These are phyloP conservation scores for Gossypium australe DNA, from an alignment of 345 rosid species.

Conservation along the genomic window DNA sequence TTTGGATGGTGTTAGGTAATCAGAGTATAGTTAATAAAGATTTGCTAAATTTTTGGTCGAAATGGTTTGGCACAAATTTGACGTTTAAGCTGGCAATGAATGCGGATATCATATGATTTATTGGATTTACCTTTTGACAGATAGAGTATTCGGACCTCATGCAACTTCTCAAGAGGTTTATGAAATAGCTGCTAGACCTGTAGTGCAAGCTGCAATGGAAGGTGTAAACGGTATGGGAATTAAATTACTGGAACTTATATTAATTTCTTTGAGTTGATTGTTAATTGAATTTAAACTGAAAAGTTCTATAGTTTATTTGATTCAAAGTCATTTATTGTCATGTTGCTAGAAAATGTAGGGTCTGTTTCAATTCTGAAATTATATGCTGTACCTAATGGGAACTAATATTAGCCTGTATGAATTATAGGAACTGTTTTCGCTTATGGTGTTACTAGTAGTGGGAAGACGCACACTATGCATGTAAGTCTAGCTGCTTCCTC, in stretches of 20 bases:
- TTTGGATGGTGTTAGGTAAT: neutral
- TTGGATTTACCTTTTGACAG: conserved; percentile 35
- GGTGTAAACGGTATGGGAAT: conserved; percentile 80
- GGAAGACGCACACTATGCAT: conserved; percentile 99
- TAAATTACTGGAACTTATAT: neutral
- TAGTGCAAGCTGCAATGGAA: conserved; percentile 97
- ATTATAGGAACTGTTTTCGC: conserved; percentile 94
- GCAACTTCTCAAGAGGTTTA: conserved; percentile 75
- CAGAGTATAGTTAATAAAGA: neutral
- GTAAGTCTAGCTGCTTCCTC: conserved; percentile 40
- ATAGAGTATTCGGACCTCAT: conserved; percentile 86
- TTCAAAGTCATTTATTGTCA: neutral
- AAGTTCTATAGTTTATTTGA: neutral
- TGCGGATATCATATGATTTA: neutral
- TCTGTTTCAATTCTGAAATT: conserved; percentile 3
- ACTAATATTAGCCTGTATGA: neutral
- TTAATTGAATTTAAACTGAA: conserved; percentile 3
- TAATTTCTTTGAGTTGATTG: neutral
- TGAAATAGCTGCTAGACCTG: conserved; percentile 94
- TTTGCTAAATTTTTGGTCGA: neutral
- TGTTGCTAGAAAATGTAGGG: neutral
- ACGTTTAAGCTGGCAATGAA: neutral
- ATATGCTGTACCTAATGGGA: neutral
- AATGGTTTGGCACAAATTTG: neutral
- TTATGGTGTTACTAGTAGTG: conserved; percentile 99